Percentiles rank a stretch among this genome's conserved stretches.
These are phyloP conservation scores for Leishmania martiniquensis DNA, from an alignment of 208 protist genomes.

Conservation along the genomic window DNA sequence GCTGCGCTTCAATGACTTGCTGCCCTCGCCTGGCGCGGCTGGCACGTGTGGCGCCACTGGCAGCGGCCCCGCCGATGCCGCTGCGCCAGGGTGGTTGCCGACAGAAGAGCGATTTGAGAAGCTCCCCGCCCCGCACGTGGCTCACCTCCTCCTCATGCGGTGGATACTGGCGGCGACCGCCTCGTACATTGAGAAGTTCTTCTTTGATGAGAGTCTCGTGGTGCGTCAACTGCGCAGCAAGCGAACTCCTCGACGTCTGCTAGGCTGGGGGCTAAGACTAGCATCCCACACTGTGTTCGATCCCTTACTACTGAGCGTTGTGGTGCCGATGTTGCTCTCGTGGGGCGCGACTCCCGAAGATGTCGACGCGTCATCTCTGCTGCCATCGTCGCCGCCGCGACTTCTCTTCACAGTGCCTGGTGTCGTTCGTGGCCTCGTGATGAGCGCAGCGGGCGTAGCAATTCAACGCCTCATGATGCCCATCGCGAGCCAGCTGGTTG, in stretches of 20 bases:
- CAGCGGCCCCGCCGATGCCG: background rate
- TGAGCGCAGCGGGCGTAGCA: slow-evolving; percentile 40
- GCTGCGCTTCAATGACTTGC: slow-evolving; percentile 51
- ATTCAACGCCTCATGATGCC: slow-evolving; percentile 65
- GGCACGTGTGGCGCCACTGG: background rate
- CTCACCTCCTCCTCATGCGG: slow-evolving; percentile 48
- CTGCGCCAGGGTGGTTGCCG: slow-evolving; percentile 20
- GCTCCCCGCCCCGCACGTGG: background rate
- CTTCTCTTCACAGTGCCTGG: slow-evolving; percentile 49
- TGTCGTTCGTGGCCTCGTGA: slow-evolving; percentile 28
- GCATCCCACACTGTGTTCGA: slow-evolving; percentile 71
- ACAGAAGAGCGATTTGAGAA: slow-evolving; percentile 26
- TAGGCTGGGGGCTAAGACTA: slow-evolving; percentile 67
- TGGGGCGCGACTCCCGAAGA: background rate
- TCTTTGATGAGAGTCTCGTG: slow-evolving; percentile 76
- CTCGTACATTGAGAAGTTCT: slow-evolving; percentile 57
- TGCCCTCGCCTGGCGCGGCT: background rate
- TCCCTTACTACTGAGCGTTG: slow-evolving; percentile 58
- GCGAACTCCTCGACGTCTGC: slow-evolving; percentile 39
- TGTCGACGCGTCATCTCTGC: background rate
- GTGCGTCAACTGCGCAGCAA: slow-evolving; percentile 73
- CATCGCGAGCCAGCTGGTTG: slow-evolving; percentile 46
- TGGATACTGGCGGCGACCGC: slow-evolving; percentile 35
- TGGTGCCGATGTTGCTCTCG: slow-evolving; percentile 58
- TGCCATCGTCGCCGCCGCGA: slow-evolving; percentile 1